These are phyloP conservation scores for Ceratocystis huliohia DNA, from an alignment of 2,329 filamentous ascomycete species.

Conservation along the genomic window DNA sequence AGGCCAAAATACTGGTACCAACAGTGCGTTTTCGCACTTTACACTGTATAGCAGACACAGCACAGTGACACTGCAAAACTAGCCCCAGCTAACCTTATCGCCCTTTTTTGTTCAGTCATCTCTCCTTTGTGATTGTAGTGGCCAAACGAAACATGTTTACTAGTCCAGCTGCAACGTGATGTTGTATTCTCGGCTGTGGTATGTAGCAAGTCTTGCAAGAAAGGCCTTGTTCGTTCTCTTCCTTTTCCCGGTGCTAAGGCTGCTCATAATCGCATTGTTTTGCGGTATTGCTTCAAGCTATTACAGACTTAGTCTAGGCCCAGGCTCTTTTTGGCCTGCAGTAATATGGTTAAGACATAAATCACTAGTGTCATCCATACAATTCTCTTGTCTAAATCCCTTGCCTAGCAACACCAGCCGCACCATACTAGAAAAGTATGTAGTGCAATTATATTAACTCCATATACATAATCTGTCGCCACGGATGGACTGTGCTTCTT, in stretches of 20 bases:
- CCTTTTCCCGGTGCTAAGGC: background rate
- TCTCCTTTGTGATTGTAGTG: no score
- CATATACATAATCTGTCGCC: background rate
- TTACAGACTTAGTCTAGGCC: background rate
- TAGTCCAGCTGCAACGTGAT: no score
- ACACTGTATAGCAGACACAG: no score
- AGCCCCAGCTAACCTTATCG: no score
- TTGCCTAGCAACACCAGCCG: background rate
- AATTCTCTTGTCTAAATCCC: constrained; percentile 4
- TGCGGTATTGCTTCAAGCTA: background rate
- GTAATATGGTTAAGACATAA: constrained; percentile 4
- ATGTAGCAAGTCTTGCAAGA: no score
- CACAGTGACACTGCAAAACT: no score
- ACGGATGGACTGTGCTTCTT: background rate
- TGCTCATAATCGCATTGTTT: background rate
- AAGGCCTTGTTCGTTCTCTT: no score
- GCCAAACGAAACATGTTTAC: no score
- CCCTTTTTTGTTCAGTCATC: no score
- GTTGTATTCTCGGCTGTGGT: no score
- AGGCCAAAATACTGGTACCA: no score
- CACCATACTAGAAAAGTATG: background rate
- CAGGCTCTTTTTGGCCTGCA: background rate
- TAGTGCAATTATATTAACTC: background rate
- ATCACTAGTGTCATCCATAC: constrained; percentile 8
- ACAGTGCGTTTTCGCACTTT: no score